These are phyloP conservation scores for Wickerhamiella siamensis DNA, from an alignment of 805 yeast species.

Conservation along the genomic window DNA sequence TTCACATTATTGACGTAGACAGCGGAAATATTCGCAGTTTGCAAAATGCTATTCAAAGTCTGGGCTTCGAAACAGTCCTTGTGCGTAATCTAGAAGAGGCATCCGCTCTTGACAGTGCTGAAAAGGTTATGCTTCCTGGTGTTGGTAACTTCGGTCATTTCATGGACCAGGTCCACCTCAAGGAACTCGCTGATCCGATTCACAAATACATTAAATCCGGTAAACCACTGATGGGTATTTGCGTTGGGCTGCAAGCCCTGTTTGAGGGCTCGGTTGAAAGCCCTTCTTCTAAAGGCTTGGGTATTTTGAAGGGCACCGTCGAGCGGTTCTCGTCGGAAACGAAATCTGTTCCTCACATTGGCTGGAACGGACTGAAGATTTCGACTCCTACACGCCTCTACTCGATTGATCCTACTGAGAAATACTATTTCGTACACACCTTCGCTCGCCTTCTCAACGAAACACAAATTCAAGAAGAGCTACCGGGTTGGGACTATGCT, in stretches of 20 bases:
- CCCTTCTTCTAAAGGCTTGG: conserved; percentile 46
- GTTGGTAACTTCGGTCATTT: conserved; percentile 97
- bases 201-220: conserved; percentile 57
- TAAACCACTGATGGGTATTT: conserved; percentile 85
- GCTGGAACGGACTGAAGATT: conserved; percentile 58
- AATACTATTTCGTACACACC: conserved; percentile 92
- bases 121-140: conserved; percentile 72
- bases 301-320: conserved; percentile 38
- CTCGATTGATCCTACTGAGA: conserved; percentile 49
- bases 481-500: conserved; percentile 58
- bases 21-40: conserved; percentile 89
- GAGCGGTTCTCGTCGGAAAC: conserved; percentile 43
- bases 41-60: conserved; percentile 64
- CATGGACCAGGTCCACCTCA: conserved; percentile 48
- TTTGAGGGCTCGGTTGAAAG: conserved; percentile 66
- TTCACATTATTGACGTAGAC: conserved; percentile 81
- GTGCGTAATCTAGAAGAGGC: conserved; percentile 17
- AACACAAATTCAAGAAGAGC: conserved; percentile 19
- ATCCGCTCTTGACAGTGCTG: conserved; percentile 29
- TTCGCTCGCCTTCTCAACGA: conserved; percentile 42
- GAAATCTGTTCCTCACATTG: conserved; percentile 91
- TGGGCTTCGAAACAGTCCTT: conserved; percentile 45
- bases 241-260: conserved; percentile 88
- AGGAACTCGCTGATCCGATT: conserved; percentile 55
- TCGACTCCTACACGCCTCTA: conserved; percentile 29